A percentile compares a stretch with the other conserved stretches of the same genome.
phyloP scores from a whole-genome alignment of 768 basidiomycete genomes.

The Grammothele lineata region DNA sequence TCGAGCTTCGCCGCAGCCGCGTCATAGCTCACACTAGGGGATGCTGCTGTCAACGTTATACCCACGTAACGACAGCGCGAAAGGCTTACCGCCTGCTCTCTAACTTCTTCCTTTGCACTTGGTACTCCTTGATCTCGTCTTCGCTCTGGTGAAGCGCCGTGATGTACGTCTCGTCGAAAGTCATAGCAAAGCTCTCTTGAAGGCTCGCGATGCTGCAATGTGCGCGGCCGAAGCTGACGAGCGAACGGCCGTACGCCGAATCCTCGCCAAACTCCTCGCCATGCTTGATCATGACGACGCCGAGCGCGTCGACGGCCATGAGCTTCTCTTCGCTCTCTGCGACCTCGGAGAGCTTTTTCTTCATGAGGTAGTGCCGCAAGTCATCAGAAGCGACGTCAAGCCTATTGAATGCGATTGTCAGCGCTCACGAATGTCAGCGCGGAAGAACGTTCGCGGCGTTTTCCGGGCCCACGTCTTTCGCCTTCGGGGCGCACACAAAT shows the following conservation, averaged over 20 bases:
- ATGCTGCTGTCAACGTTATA: background rate
- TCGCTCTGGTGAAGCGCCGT: conserved; percentile 57
- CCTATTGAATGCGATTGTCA: conserved; percentile 34
- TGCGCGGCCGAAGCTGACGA: conserved; percentile 74
- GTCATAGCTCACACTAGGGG: conserved; percentile 60
- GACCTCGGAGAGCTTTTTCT: conserved; percentile 67
- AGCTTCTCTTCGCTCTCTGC: conserved; percentile 66
- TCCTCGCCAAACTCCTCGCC: conserved; percentile 80
- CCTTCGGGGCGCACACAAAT: too few species aligned
- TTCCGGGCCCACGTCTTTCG: too few species aligned
- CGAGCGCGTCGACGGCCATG: conserved; percentile 72
- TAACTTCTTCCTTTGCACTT: conserved; percentile 75
- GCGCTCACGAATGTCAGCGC: too few species aligned
- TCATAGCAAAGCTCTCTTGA: conserved; percentile 76
- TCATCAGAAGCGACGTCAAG: conserved; percentile 66
- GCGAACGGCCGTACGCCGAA: conserved; percentile 66
- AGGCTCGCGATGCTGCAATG: conserved; percentile 82
- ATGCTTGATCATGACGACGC: conserved; percentile 82
- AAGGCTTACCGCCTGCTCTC: conserved; percentile 67
- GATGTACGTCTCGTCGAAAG: conserved; percentile 72
- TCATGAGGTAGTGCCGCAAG: conserved; percentile 67
- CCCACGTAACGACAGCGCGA: too few species aligned
- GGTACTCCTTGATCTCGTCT: conserved; percentile 82
- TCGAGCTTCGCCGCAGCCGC: conserved; percentile 68
- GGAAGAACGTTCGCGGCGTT: too few species aligned